A percentile compares a stretch with the other conserved stretches of the same genome.
Evolutionary conservation across 176 grass and related monocot species (phyloP).

Genomic region (Paspalum vaginatum): DNA sequence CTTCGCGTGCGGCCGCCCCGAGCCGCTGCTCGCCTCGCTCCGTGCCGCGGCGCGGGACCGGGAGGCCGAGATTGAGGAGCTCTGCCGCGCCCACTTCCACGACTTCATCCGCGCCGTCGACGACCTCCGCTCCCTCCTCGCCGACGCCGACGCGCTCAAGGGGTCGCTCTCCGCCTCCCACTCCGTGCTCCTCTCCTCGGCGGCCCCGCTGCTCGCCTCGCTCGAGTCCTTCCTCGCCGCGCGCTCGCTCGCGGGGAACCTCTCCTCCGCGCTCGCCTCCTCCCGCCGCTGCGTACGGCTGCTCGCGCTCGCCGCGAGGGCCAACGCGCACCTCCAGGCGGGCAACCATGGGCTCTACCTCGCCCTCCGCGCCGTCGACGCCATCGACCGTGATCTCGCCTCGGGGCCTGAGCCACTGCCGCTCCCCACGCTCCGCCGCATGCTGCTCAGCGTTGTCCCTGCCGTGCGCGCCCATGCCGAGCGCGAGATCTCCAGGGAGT

Average conservation of each 20-base stretch:
- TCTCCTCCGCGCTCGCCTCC: slow-evolving; percentile 64
- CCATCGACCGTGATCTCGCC: slow-evolving; percentile 72
- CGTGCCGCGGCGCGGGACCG: slow-evolving; percentile 51
- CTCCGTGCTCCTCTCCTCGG: slow-evolving; percentile 66
- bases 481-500: slow-evolving; percentile 91
- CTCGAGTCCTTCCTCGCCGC: slow-evolving; percentile 85
- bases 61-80: slow-evolving; percentile 80
- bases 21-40: slow-evolving; percentile 69
- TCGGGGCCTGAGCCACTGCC: slow-evolving; percentile 55
- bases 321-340: slow-evolving; percentile 68
- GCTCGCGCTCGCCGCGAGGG: slow-evolving; percentile 72
- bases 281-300: slow-evolving; percentile 74
- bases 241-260: slow-evolving; percentile 70
- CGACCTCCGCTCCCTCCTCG: slow-evolving; percentile 96
- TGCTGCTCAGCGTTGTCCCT: slow-evolving; percentile 75
- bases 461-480: slow-evolving; percentile 78
- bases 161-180: slow-evolving; percentile 75
- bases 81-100: slow-evolving; percentile 93
- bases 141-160: slow-evolving; percentile 87
- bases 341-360: slow-evolving; percentile 81
- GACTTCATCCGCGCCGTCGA: slow-evolving; percentile 96
- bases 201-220: slow-evolving; percentile 71
- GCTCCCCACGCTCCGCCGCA: slow-evolving; percentile 73
- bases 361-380: slow-evolving; percentile 81
- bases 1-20: slow-evolving; percentile 67